phyloP scores from a whole-genome alignment of 257 asterid genomes.

The Solanum paucissectum region DNA sequence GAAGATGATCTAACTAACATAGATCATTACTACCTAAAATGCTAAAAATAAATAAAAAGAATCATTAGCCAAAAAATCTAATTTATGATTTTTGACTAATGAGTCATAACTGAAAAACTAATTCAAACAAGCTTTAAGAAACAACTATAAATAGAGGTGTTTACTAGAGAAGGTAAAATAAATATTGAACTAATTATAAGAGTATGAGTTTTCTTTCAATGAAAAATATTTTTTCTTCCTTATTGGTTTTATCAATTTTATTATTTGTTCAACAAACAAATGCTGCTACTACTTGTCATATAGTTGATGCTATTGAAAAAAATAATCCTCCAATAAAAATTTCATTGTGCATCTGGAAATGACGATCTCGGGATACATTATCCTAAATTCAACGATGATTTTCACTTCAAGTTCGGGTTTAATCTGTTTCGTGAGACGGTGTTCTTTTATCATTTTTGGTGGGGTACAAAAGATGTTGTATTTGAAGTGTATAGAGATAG shows the following conservation, averaged over 20 bases:
- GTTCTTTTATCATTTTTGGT: background rate
- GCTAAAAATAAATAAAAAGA: background rate
- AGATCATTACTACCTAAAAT: background rate
- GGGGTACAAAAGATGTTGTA: background rate
- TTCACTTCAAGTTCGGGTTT: background rate
- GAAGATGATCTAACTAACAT: background rate
- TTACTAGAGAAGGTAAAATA: background rate
- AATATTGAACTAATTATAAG: background rate
- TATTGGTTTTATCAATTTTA: background rate
- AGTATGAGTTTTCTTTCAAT: background rate
- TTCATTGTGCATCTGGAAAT: background rate
- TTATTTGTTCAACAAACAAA: background rate
- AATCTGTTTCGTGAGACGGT: background rate
- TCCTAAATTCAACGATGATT: background rate
- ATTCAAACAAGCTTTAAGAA: too few relatives aligned
- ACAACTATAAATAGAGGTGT: background rate
- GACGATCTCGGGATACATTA: background rate
- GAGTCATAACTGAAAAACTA: background rate
- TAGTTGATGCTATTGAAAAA: background rate
- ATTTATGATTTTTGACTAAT: background rate
- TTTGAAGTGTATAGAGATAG: background rate
- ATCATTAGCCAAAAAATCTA: background rate
- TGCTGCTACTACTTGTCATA: background rate
- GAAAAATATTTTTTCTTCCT: background rate
- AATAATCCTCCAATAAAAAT: background rate